Percentiles rank a stretch among this genome's conserved stretches.
Evolutionary conservation across 441 rosid species (phyloP).

Genomic region (Mallotus japonicus): DNA sequence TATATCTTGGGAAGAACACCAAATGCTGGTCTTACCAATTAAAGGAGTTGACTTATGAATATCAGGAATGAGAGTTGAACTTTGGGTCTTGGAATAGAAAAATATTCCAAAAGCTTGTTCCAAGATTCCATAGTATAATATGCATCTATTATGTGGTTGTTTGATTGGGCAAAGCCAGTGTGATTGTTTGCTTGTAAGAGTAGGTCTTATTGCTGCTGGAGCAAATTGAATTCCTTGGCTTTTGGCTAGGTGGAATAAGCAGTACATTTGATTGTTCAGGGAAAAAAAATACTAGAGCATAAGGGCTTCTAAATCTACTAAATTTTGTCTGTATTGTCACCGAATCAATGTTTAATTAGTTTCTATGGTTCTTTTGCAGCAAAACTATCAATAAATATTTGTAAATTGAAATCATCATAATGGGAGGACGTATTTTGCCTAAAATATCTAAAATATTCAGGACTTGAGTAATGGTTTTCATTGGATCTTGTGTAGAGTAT

Average conservation of each 20-base stretch:
- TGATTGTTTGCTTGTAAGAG: neutral
- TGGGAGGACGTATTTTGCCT: neutral
- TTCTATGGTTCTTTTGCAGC: too few relatives aligned
- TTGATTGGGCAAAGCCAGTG: neutral
- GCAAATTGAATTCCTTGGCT: neutral
- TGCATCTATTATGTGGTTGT: neutral
- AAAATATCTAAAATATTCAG: too few relatives aligned
- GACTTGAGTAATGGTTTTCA: neutral
- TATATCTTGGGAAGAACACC: neutral
- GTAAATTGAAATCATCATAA: neutral
- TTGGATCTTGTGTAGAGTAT: neutral
- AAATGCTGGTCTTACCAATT: neutral
- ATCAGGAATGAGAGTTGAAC: too few relatives aligned
- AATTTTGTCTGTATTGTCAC: too few relatives aligned
- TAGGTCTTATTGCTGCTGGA: neutral
- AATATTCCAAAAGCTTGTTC: neutral
- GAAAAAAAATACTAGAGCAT: neutral
- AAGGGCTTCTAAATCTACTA: neutral
- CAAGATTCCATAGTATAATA: neutral
- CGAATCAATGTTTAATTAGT: too few relatives aligned
- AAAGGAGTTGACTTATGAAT: neutral
- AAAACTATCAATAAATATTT: too few relatives aligned
- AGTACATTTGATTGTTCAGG: too few relatives aligned
- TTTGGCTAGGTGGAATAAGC: too few relatives aligned
- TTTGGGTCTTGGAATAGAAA: neutral